Evolutionary conservation across 192 early-diverging fungal genomes (phyloP).

Genomic region (Podila verticillata): DNA sequence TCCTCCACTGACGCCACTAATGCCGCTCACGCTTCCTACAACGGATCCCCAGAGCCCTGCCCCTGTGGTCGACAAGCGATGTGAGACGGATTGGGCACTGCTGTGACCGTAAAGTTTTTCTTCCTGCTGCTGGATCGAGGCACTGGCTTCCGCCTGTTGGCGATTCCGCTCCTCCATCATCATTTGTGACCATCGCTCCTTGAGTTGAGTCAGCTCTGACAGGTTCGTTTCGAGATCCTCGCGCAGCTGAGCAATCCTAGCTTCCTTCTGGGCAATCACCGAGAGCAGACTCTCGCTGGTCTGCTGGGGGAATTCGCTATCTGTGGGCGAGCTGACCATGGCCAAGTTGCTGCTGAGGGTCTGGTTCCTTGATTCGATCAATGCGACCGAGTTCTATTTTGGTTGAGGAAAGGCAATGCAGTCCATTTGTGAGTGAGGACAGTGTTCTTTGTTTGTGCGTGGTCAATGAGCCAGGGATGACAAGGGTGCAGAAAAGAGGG

Average conservation of each 20-base stretch:
- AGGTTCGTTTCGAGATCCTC: constrained; percentile 42
- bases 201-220: constrained; percentile 38
- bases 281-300: constrained; percentile 40
- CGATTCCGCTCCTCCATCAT: constrained; percentile 45
- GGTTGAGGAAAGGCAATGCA: not conserved
- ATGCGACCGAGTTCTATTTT: constrained; percentile 29
- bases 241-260: constrained; percentile 40
- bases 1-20: constrained; percentile 45
- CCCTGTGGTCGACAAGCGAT: constrained; percentile 42
- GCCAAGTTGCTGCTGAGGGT: constrained; percentile 47
- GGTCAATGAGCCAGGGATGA: no score
- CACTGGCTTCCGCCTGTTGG: constrained; percentile 39
- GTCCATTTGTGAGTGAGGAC: not conserved
- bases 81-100: constrained; percentile 30
- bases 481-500: constrained; percentile 3
- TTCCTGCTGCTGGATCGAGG: constrained; percentile 42
- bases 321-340: constrained; percentile 45
- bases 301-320: constrained; percentile 42
- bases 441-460: no score
- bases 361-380: constrained; percentile 42
- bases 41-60: constrained; percentile 45
- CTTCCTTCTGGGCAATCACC: constrained; percentile 48
- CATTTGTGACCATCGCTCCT: constrained; percentile 52
- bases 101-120: constrained; percentile 20
- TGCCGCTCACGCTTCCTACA: constrained; percentile 45